Evolutionary conservation across 306 rosid genomes (phyloP).

Genomic region (Ceratonia siliqua): DNA sequence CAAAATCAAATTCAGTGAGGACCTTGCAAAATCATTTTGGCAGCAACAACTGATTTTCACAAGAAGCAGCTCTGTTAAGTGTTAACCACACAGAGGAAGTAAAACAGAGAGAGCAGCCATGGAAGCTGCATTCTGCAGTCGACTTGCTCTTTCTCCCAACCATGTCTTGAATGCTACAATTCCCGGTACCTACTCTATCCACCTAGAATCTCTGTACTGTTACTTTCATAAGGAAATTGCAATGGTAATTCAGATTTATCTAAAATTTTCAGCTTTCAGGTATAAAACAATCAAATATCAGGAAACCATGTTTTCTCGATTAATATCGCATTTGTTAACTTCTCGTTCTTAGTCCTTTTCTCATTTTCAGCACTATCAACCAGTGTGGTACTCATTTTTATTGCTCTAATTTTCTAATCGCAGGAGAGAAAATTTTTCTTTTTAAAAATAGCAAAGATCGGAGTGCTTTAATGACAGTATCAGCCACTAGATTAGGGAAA

Average conservation of each 20-base stretch:
- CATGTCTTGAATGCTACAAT: conserved; percentile 51
- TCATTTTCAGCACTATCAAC: background rate
- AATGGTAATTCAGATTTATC: background rate
- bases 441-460: conserved; percentile 50
- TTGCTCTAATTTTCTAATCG: conserved; percentile 27
- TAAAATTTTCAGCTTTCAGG: background rate
- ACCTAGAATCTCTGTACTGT: background rate
- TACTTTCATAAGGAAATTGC: background rate
- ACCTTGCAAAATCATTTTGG: conserved; percentile 37
- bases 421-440: conserved; percentile 55
- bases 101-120: conserved; percentile 43
- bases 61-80: background rate
- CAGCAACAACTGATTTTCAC: conserved; percentile 14
- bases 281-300: background rate
- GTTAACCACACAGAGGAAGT: conserved; percentile 13
- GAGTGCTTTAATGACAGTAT: conserved; percentile 49
- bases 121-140: conserved; percentile 68
- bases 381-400: background rate
- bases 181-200: conserved; percentile 42
- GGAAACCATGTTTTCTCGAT: background rate
- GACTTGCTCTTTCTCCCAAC: conserved; percentile 66
- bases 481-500: conserved; percentile 53
- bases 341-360: background rate
- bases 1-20: conserved; percentile 18
- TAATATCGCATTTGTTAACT: background rate